Conservation (phyloP, 2,329 filamentous ascomycete genomes). For the Hypoxylon sp. region DNA sequence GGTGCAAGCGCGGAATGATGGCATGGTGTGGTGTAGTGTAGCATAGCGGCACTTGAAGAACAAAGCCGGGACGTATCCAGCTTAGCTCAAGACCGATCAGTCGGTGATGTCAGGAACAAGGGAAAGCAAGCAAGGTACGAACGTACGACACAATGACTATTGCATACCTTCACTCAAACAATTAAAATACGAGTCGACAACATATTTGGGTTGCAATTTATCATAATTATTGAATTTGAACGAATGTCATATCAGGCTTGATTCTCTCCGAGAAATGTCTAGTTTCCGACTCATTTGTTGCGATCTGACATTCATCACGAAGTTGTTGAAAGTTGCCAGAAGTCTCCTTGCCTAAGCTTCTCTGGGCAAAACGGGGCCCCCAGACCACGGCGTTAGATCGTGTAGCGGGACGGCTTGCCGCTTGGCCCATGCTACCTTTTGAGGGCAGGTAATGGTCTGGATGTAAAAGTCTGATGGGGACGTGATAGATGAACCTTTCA, state of each 20-base stretch:
- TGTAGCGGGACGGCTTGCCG: constrained; percentile 41
- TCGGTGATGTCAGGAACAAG: constrained; percentile 46
- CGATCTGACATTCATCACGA: constrained; percentile 14
- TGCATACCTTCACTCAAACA: constrained; percentile 18
- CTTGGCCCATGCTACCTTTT: constrained; percentile 35
- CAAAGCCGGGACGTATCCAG: constrained; percentile 27
- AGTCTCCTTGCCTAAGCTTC: constrained; percentile 26
- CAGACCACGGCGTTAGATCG: constrained; percentile 28
- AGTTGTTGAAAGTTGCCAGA: background rate
- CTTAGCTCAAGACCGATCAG: constrained; percentile 34
- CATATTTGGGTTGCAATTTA: constrained; percentile 3
- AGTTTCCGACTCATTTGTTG: background rate
- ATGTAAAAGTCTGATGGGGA: constrained; percentile 22
- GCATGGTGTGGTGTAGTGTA: constrained; percentile 15
- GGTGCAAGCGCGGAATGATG: constrained; percentile 17
- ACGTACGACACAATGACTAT: constrained; percentile 24
- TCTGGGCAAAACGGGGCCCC: constrained; percentile 26
- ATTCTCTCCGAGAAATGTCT: background rate
- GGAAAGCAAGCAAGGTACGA: constrained; percentile 43
- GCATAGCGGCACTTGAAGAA: constrained; percentile 33
- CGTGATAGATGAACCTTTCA: constrained; percentile 24
- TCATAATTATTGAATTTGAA: background rate
- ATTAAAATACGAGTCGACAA: constrained; percentile 1
- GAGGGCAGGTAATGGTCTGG: constrained; percentile 21
- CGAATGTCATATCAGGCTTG: background rate